phyloP scores from a whole-genome alignment of 2,329 filamentous ascomycete genomes.

The Dothiorella sarmentorum region DNA sequence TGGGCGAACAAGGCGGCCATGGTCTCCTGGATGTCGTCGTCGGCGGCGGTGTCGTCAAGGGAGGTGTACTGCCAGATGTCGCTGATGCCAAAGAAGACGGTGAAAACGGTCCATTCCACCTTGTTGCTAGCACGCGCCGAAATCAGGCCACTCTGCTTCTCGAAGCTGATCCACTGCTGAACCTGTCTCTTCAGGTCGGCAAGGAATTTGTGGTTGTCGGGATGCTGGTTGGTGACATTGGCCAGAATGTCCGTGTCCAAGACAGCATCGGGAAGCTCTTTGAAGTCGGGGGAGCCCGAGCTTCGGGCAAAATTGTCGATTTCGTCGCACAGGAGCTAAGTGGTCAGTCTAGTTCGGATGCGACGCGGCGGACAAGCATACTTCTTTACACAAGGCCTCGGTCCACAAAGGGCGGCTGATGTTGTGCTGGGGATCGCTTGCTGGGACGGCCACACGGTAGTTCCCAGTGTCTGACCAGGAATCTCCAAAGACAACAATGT shows the following conservation, averaged over 20 bases:
- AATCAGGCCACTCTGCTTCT: conserved; percentile 26
- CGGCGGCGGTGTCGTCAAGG: conserved; percentile 28
- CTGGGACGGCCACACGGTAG: conserved; percentile 33
- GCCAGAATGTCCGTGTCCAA: conserved; percentile 31
- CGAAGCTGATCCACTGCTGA: conserved; percentile 33
- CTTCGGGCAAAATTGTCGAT: conserved; percentile 39
- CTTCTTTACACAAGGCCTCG: conserved; percentile 36
- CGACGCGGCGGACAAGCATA: conserved; percentile 19
- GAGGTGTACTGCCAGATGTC: conserved; percentile 34
- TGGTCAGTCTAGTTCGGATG: not conserved
- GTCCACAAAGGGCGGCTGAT: conserved; percentile 34
- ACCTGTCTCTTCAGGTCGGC: conserved; percentile 38
- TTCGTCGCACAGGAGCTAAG: conserved; percentile 34
- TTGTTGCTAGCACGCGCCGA: conserved; percentile 25
- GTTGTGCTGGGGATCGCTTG: conserved; percentile 27
- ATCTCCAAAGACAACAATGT: conserved; percentile 39
- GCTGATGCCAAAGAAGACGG: conserved; percentile 37
- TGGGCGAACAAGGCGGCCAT: conserved; percentile 33
- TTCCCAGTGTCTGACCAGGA: conserved; percentile 38
- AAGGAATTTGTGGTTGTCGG: conserved; percentile 21
- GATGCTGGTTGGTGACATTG: conserved; percentile 27
- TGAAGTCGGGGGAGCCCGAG: conserved; percentile 21
- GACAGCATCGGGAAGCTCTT: conserved; percentile 27
- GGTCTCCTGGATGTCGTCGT: conserved; percentile 32
- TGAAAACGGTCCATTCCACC: conserved; percentile 35